phyloP scores from a whole-genome alignment of 441 rosid species.

The Erodium texanum region DNA sequence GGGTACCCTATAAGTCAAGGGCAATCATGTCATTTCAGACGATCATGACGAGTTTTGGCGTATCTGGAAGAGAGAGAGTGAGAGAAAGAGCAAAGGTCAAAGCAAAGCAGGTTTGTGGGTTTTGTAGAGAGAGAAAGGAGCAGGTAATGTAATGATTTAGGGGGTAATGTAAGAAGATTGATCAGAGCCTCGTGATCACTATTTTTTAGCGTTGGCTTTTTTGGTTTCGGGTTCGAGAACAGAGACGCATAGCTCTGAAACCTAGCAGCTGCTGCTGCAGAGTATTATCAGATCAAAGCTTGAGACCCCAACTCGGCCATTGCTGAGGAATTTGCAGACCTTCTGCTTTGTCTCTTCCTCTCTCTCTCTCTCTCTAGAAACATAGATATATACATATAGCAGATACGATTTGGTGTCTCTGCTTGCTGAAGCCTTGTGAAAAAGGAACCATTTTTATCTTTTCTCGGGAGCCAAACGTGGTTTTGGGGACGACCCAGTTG shows the following conservation, averaged over 20 bases:
- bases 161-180: conserved; percentile 15
- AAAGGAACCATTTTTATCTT: conserved; percentile 14
- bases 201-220: conserved; percentile 5
- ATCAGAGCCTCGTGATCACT: conserved; percentile 44
- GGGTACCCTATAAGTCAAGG: not conserved
- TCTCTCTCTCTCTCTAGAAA: conserved; percentile 14
- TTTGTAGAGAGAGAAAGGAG: conserved; percentile 21
- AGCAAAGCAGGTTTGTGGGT: conserved; percentile 47
- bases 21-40: not conserved
- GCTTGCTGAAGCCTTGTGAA: not conserved
- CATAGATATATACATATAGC: not conserved
- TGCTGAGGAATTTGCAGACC: conserved; percentile 37
- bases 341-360: conserved; percentile 31
- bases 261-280: conserved; percentile 22
- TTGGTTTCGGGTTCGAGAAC: not conserved
- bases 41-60: conserved; percentile 6
- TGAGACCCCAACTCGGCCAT: not conserved
- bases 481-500: not conserved
- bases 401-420: conserved; percentile 10
- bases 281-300: conserved; percentile 33
- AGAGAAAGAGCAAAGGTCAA: conserved; percentile 48
- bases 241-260: conserved; percentile 5
- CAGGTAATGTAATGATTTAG: conserved; percentile 28
- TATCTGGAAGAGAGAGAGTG: conserved; percentile 15
- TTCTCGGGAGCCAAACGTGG: not conserved